Base-by-base conservation (phyloP, 1,284 basidiomycete genomes). In the Ceratobasidium theobromae region DNA sequence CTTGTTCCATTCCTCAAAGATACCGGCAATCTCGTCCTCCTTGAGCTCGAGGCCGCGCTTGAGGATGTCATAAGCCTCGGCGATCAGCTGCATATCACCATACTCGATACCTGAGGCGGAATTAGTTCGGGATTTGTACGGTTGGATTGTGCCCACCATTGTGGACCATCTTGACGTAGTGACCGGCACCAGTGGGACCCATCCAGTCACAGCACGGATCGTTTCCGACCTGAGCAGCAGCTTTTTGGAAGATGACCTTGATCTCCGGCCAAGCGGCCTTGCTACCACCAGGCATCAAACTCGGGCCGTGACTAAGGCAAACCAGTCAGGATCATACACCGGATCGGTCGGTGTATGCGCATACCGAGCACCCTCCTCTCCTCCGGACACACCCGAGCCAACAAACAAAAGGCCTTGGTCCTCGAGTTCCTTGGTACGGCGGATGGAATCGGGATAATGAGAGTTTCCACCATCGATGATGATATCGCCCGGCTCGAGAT, bases 121-220 rank as follows among this genome's bases (percentile, higher is more conserved):
- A 66, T 49, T 66, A 14, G 55, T 52, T 60, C 40, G 40, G 28
- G 32, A 69, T 60, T 45, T 62, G 41, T 30, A 49, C 57, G 68
- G 54, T 64, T 71, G 65, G 9, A 51, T 27, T 33, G 14, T 35
- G 74, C 75, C 77, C 79, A 87, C 93, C 95, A 75, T 98, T 98
- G 85, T 98, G 97, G 70, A 99, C 97, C 96, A 98, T 95, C 85
- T 97, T 98, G 77, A 95, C 91, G 77, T 95, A 96, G 83, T 95
- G 93, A 52, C 94, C 93, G 48, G 95, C 84, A 72, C 96, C 97
- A 70, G 87, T 90, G 78, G 93, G 89, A 66, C 97, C 97, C 76
- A 99, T 95, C 97, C 97, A 99, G 82, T 99, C 97, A 78, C 96
- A 98, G 85, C 97, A 99, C 55, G 97, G 95, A 77, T 95, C 93